phyloP scores from a whole-genome alignment of 2,329 filamentous ascomycete species.

The Dactylellina drechsleri region DNA sequence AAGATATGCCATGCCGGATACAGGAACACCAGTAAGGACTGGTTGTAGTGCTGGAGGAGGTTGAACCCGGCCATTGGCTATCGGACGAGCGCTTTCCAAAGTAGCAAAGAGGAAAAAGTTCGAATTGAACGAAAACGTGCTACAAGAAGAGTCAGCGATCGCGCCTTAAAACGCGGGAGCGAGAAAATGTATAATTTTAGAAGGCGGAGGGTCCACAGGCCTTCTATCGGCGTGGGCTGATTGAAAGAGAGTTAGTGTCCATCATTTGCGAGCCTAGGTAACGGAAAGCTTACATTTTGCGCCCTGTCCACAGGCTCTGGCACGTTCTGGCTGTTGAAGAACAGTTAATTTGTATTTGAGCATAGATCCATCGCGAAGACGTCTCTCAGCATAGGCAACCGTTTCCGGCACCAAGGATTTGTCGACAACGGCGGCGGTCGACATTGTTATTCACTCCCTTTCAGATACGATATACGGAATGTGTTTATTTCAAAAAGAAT shows the following conservation, averaged over 20 bases:
- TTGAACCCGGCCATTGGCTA: slow-evolving; percentile 81
- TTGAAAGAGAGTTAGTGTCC: slow-evolving; percentile 3
- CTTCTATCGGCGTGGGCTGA: slow-evolving; percentile 85
- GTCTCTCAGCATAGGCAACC: slow-evolving; percentile 55
- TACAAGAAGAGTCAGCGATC: slow-evolving; percentile 60
- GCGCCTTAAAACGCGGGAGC: not conserved
- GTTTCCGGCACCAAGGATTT: slow-evolving; percentile 52
- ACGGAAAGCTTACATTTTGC: slow-evolving; percentile 81
- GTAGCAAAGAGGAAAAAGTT: slow-evolving; percentile 98
- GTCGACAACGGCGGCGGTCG: slow-evolving; percentile 32
- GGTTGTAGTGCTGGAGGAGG: slow-evolving; percentile 76
- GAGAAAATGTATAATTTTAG: slow-evolving; percentile 11
- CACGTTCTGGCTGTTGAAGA: slow-evolving; percentile 92
- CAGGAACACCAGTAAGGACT: slow-evolving; percentile 91
- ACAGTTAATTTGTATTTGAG: slow-evolving; percentile 85
- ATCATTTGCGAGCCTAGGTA: slow-evolving; percentile 55
- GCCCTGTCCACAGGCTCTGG: slow-evolving; percentile 92
- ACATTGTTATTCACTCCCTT: slow-evolving; percentile 20
- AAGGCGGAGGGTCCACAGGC: slow-evolving; percentile 90
- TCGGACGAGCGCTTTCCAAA: slow-evolving; percentile 82
- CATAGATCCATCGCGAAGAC: slow-evolving; percentile 71
- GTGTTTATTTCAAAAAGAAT: not conserved
- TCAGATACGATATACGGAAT: not conserved
- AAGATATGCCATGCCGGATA: slow-evolving; percentile 94
- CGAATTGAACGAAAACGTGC: slow-evolving; percentile 89